Base-by-base conservation (phyloP, 441 rosid genomes). In the Metrosideros polymorpha region DNA sequence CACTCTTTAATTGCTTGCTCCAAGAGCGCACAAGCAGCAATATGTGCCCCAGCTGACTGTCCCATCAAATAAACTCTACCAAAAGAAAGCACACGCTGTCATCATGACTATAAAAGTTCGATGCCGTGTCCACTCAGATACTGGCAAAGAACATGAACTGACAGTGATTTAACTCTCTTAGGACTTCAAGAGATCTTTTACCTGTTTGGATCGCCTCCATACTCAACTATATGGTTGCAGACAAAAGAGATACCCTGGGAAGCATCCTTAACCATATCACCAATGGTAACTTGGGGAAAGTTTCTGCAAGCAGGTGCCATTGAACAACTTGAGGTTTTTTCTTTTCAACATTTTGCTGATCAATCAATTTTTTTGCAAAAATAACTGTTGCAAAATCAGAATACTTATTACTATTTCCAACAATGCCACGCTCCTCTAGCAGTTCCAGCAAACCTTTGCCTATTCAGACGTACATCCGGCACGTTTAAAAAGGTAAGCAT, bases 31-130 rank as follows among this genome's bases (percentile, higher is more conserved):
- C 99, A 98, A 88, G 99, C 97, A 83, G 98, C 95, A 32, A 96
- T 96, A 90, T 98, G 99, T 84, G 98, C 99, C 89, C 98, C 99
- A 90, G 99, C 99, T 76, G 99, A 98, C 91, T 96, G 99, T 63
- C 99, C 99, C 99, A 98, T 96, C 82, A 98, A 91, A 91, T 94
- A 95, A 84, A 98, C 92, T 89, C 99, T 97, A 89, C 83, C 86
- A 52, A 84, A 82, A 85, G 53, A 83, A 84, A 84, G 85, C 63
- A 89, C 82, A 49, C 9, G 22, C 27, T 27, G 17, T 66, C 59
- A 53, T 86, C 49, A 61, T 59, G 25, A 82, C 76, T 56, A 87
- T 63, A 66, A 18, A 88, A 83, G 29, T 83, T 83, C 85, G 66
- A 56, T 82, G 86, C 75, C 76, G 84, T 84, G 61, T 71, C 19